A percentile compares a stretch with the other conserved stretches of the same genome.
Evolutionary conservation across 1,284 basidiomycete species (phyloP).

Genomic region (Fistulina hepatica): DNA sequence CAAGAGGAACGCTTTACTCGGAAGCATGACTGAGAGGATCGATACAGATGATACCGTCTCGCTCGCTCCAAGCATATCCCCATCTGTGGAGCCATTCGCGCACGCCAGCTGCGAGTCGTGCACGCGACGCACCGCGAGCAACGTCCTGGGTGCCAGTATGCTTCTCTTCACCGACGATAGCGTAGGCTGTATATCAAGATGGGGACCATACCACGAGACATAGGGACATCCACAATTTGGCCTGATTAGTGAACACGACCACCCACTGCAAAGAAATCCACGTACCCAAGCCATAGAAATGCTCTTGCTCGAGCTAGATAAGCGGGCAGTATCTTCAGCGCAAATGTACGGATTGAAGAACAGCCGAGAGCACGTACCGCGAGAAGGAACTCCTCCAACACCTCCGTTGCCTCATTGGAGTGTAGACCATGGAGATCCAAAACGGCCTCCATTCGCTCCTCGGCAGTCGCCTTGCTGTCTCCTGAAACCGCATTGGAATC

Average conservation of each 20-base stretch:
- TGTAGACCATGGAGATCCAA: constrained; percentile 85
- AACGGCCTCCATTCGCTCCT: constrained; percentile 74
- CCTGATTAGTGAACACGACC: constrained; percentile 5
- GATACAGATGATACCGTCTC: constrained; percentile 81
- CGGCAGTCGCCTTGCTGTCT: constrained; percentile 52
- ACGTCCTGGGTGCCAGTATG: constrained; percentile 85
- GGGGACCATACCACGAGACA: constrained; percentile 3
- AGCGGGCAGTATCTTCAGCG: constrained; percentile 2
- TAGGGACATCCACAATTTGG: constrained; percentile 6
- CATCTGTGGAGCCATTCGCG: constrained; percentile 86
- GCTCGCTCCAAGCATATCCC: constrained; percentile 94
- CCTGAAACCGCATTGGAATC: constrained; percentile 36
- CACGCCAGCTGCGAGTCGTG: constrained; percentile 73
- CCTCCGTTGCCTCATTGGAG: constrained; percentile 83
- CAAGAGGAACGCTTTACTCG: constrained; percentile 22
- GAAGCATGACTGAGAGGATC: constrained; percentile 69
- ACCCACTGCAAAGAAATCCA: constrained; percentile 11
- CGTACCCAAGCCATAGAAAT: constrained; percentile 75
- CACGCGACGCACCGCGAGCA: constrained; percentile 69
- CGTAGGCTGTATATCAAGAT: constrained; percentile 49
- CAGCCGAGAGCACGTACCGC: constrained; percentile 50
- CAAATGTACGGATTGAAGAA: no score
- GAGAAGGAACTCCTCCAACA: constrained; percentile 83
- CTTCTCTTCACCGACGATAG: constrained; percentile 91
- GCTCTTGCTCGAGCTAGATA: constrained; percentile 72